Conservation (phyloP, 805 yeast species). For the Pichia nanzhaoensis region DNA sequence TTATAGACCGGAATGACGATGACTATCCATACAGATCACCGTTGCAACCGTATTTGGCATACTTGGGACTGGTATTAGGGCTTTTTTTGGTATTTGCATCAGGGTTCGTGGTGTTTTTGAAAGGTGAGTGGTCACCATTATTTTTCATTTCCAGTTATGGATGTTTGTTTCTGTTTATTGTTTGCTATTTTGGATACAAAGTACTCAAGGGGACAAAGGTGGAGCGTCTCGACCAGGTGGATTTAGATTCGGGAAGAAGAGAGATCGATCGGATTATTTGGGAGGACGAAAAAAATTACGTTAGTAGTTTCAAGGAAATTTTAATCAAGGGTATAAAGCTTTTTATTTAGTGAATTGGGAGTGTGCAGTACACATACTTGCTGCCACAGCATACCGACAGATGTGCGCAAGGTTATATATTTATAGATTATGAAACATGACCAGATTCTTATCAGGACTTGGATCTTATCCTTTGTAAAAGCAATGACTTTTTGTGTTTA, state of each 20-base stretch:
- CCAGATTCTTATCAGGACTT: neutral
- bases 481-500: constrained; percentile 1
- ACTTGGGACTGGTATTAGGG: constrained; percentile 41
- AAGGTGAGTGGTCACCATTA: constrained; percentile 42
- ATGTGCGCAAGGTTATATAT: too few relatives aligned
- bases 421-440: neutral
- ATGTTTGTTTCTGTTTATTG: constrained; percentile 37
- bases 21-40: constrained; percentile 51
- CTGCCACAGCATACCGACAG: too few relatives aligned
- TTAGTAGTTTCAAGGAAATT: constrained; percentile 29
- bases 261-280: constrained; percentile 76
- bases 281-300: constrained; percentile 56
- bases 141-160: constrained; percentile 52
- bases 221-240: constrained; percentile 65
- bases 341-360: constrained; percentile 17
- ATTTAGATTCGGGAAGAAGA: constrained; percentile 76
- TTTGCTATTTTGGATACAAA: constrained; percentile 45
- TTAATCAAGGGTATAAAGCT: constrained; percentile 20
- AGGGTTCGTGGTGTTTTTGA: constrained; percentile 47
- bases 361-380: too few relatives aligned
- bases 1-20: constrained; percentile 45
- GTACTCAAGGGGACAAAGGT: constrained; percentile 54
- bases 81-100: constrained; percentile 36
- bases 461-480: constrained; percentile 1
- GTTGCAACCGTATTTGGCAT: constrained; percentile 49